These are phyloP conservation scores for Scedosporium aurantiacum DNA, from an alignment of 2,329 filamentous ascomycete species.

Conservation along the genomic window DNA sequence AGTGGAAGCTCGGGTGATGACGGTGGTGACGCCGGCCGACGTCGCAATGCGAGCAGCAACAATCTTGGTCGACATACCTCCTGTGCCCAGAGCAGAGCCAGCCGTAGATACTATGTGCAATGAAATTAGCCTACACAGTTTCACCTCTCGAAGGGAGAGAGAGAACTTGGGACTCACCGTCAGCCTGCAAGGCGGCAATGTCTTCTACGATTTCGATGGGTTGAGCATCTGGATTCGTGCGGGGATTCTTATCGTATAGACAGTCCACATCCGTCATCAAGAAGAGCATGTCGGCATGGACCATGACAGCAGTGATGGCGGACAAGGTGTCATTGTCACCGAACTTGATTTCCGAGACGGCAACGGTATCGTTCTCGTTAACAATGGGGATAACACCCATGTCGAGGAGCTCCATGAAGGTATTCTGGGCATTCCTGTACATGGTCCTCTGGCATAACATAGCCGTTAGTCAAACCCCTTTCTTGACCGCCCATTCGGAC, in stretches of 20 bases:
- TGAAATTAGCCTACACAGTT: conserved; percentile 11
- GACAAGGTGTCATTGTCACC: conserved; percentile 97
- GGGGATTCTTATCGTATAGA: conserved; percentile 90
- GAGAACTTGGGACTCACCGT: conserved; percentile 40
- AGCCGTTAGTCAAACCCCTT: conserved; percentile 11
- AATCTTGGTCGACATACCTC: conserved; percentile 97
- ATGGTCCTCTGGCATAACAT: conserved; percentile 55
- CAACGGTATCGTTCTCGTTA: conserved; percentile 95
- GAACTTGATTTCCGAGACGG: conserved; percentile 98
- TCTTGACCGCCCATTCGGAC: not conserved
- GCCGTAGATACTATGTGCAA: conserved; percentile 61
- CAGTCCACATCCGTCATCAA: conserved; percentile 99
- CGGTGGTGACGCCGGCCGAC: conserved; percentile 86
- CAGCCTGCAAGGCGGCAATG: conserved; percentile 69
- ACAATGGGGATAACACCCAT: conserved; percentile 98
- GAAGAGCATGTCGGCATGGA: conserved; percentile 92
- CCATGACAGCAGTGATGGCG: conserved; percentile 93
- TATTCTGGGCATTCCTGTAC: conserved; percentile 95
- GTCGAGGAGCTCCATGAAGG: conserved; percentile 75
- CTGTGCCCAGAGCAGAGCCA: conserved; percentile 81
- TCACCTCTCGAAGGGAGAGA: not conserved
- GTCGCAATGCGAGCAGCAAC: conserved; percentile 85
- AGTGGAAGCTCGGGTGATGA: conserved; percentile 89
- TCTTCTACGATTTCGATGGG: conserved; percentile 90
- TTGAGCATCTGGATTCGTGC: conserved; percentile 71